phyloP scores from a whole-genome alignment of 2,329 filamentous ascomycete genomes.

The Penicillium brevicompactum region DNA sequence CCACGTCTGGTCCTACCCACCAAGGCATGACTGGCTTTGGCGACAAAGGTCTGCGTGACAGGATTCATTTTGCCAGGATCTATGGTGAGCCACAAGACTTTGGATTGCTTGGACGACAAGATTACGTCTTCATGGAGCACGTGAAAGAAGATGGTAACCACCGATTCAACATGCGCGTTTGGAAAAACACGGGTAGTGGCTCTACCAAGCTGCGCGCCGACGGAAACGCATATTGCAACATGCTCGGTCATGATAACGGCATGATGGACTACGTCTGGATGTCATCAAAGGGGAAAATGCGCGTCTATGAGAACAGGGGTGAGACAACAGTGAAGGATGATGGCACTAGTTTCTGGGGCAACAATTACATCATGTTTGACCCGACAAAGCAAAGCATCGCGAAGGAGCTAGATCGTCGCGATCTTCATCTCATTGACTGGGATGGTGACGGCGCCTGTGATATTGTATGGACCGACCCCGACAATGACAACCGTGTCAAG shows the following conservation, averaged over 20 bases:
- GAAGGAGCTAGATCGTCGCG: background rate
- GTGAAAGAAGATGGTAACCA: background rate
- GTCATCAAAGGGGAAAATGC: background rate
- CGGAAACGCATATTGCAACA: background rate
- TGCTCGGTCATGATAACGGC: background rate
- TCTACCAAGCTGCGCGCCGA: background rate
- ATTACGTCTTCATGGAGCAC: background rate
- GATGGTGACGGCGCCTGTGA: background rate
- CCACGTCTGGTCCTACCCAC: constrained; percentile 18
- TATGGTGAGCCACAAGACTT: background rate
- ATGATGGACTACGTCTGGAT: background rate
- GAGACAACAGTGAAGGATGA: background rate
- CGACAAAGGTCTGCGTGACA: background rate
- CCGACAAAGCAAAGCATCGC: background rate
- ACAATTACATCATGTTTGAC: background rate
- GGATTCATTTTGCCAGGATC: background rate
- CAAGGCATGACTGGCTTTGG: background rate
- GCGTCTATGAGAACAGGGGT: background rate
- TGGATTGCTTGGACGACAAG: background rate
- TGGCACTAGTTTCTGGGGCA: background rate
- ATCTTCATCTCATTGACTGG: background rate
- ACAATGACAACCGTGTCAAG: background rate
- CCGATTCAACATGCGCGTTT: background rate
- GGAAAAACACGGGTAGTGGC: background rate
- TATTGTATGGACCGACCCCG: background rate